A percentile compares a stretch with the other conserved stretches of the same genome.
Conservation (phyloP, 1,284 basidiomycete species). For the Schizopora paradoxa region DNA sequence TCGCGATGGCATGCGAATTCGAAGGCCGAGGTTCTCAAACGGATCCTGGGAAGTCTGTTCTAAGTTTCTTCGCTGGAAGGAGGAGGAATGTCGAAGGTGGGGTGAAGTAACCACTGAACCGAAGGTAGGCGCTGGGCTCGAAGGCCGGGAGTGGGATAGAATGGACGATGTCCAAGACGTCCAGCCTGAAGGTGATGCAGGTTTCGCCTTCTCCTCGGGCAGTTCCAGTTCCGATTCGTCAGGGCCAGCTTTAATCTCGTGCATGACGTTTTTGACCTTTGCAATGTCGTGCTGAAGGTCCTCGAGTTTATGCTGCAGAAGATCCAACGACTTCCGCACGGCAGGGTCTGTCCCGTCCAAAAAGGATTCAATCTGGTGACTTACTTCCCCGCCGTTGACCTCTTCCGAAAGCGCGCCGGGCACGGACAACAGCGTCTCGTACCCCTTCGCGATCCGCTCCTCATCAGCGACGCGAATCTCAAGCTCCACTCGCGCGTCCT, state of each 20-base stretch:
- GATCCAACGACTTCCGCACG: constrained; percentile 43
- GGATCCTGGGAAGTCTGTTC: constrained; percentile 30
- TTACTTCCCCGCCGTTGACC: constrained; percentile 37
- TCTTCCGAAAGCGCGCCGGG: constrained; percentile 40
- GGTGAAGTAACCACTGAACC: constrained; percentile 64
- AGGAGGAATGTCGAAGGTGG: constrained; percentile 43
- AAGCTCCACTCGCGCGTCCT: constrained; percentile 81
- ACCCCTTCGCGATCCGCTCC: constrained; percentile 62
- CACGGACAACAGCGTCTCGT: constrained; percentile 64
- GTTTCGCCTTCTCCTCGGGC: constrained; percentile 12
- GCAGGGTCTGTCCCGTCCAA: constrained; percentile 49
- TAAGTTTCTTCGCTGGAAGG: constrained; percentile 29
- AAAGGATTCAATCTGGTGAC: constrained; percentile 55
- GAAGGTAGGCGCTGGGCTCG: constrained; percentile 47
- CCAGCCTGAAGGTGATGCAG: constrained; percentile 38
- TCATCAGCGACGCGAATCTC: constrained; percentile 83
- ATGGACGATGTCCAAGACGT: constrained; percentile 49
- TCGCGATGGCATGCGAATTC: constrained; percentile 53
- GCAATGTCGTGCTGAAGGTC: constrained; percentile 82
- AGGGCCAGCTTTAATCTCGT: constrained; percentile 34
- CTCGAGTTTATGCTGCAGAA: constrained; percentile 56
- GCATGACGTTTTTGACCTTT: constrained; percentile 50
- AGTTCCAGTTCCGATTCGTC: constrained; percentile 18
- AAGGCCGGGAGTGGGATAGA: constrained; percentile 36
- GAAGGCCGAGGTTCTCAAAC: constrained; percentile 47